Evolutionary conservation across 1,139 yeast species (phyloP), one percentile per base, ranked within the genome.

Genomic region (Saccharomyces hybrid): DNA sequence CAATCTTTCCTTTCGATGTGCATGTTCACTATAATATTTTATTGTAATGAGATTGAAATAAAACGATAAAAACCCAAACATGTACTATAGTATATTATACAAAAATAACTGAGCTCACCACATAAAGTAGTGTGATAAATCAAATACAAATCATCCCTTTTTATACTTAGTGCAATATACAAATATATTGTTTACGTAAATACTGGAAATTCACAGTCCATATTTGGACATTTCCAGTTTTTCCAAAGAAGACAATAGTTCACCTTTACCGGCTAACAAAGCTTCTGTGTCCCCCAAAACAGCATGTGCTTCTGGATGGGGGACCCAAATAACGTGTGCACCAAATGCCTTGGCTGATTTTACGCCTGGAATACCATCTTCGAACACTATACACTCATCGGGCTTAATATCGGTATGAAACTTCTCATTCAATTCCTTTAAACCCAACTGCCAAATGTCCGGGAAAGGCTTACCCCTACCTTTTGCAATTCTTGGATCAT

Each of bases 381-480:
- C 99, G 70, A 93, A 93, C 1, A 93, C 86, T 42, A 93, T 72
- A 63, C 96, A 88, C 66, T 93, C 96, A 38, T 81, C 82, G 2
- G 91, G 86, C 54, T 69, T 66, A 59, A 90, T 84, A 19, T 75
- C 74, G 0, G 77, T 76, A 14, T 77, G 60, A 34, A 63, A 66
- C 51, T 77, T 77, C 25, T 70, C 67, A 67, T 93, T 93, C 56
- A 93, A 63, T 38, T 85, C 78, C 31, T 77, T 80, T 58, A 93
- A 77, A 49, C 98, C 96, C 3, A 84, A 79, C 60, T 80, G 80
- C 95, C 96, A 93, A 60, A 93, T 90, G 67, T 90, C 95, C 2
- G 99, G 99, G 57, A 77, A 76, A 11, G 99, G 99, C 68, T 93
- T 93, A 4, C 99, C 98, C 58, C 84, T 80, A 1, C 97, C 97